Percentiles rank a stretch among this genome's conserved stretches.
phyloP scores from a whole-genome alignment of 1,284 basidiomycete species.

The Naganishia liquefaciens region DNA sequence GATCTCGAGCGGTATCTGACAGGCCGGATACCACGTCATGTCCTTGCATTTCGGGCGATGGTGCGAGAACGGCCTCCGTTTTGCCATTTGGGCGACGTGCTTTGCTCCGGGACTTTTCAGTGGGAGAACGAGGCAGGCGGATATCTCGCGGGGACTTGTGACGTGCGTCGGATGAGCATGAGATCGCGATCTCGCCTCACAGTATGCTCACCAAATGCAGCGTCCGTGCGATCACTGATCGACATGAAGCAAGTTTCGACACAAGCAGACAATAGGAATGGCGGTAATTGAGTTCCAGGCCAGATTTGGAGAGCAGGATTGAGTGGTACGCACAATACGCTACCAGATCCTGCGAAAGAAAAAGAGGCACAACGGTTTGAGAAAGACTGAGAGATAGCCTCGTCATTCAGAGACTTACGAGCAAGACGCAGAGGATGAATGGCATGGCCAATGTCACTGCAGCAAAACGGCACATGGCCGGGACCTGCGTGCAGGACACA shows the following conservation, averaged over 20 bases:
- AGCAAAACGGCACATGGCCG: constrained; percentile 21
- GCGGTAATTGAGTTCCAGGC: neutral
- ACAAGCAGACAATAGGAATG: neutral
- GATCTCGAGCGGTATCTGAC: neutral
- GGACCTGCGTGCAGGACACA: neutral
- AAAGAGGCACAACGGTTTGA: neutral
- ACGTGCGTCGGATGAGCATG: neutral
- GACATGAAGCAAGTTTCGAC: constrained; percentile 2
- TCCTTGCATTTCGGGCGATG: neutral
- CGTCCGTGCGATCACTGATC: constrained; percentile 25
- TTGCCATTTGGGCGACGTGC: neutral
- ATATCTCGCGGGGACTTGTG: constrained; percentile 22
- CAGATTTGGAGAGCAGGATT: neutral
- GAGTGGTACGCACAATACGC: constrained; percentile 25
- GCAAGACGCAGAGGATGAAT: constrained; percentile 17
- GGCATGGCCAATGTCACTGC: constrained; percentile 19
- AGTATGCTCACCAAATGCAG: constrained; percentile 10
- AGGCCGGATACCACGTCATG: neutral
- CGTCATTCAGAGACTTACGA: neutral
- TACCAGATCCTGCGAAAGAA: constrained; percentile 12
- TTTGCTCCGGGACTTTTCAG: constrained; percentile 1
- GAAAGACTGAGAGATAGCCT: neutral
- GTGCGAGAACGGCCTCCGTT: neutral
- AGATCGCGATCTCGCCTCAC: neutral
- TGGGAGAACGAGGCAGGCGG: constrained; percentile 20